Evolutionary conservation across 1,284 basidiomycete species (phyloP).

Genomic region (Coniferiporia weirii): DNA sequence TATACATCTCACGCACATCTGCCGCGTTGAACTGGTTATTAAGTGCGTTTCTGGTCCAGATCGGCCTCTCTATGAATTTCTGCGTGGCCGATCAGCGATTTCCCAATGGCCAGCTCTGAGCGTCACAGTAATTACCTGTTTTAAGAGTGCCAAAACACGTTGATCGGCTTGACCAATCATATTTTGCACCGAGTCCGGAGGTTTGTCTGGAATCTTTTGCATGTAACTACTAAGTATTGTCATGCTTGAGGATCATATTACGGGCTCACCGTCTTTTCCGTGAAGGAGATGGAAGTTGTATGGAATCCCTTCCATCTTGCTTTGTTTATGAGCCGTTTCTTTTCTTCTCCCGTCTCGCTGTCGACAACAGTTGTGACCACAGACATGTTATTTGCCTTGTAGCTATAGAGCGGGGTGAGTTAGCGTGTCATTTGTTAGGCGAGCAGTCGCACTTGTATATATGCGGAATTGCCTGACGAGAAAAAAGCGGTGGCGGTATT

Average conservation of each 20-base stretch:
- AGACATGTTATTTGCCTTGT: constrained; percentile 71
- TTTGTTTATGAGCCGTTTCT: constrained; percentile 72
- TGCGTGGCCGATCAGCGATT: constrained; percentile 24
- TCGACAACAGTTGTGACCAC: constrained; percentile 59
- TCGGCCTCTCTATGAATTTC: constrained; percentile 69
- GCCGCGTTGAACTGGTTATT: constrained; percentile 74
- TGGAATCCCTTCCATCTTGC: constrained; percentile 77
- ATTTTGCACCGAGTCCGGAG: constrained; percentile 2
- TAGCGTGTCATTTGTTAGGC: not conserved
- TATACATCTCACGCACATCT: constrained; percentile 66
- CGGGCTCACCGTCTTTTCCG: constrained; percentile 48
- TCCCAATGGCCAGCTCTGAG: constrained; percentile 3
- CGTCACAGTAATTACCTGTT: constrained; percentile 11
- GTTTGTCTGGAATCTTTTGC: constrained; percentile 2
- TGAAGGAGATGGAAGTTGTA: constrained; percentile 62
- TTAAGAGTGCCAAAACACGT: constrained; percentile 6
- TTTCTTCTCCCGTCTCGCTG: constrained; percentile 75
- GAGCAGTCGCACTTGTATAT: constrained; percentile 59
- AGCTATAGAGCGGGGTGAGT: constrained; percentile 38
- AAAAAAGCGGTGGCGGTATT: constrained; percentile 82
- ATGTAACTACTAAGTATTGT: constrained; percentile 2
- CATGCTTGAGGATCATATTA: not conserved
- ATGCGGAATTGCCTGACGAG: constrained; percentile 69
- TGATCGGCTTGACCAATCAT: not conserved
- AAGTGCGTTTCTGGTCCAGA: constrained; percentile 85